Evolutionary conservation across 73 alveolate species (phyloP).

Genomic region (Uronychia binucleata): DNA sequence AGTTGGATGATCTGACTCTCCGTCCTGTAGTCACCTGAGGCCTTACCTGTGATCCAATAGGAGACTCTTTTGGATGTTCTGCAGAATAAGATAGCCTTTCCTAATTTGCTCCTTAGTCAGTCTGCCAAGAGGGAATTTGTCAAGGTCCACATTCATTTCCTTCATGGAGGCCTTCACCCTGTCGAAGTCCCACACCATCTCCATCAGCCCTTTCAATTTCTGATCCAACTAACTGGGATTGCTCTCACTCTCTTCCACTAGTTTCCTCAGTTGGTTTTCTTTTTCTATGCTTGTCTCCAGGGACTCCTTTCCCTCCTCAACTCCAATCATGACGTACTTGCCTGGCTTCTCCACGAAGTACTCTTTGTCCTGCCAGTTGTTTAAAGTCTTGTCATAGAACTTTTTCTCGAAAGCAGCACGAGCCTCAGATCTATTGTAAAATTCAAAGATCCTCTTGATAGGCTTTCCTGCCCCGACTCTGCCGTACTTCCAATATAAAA

Average conservation of each 20-base stretch:
- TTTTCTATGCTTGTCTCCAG: slow-evolving; percentile 42
- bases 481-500: slow-evolving; percentile 65
- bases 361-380: slow-evolving; percentile 67
- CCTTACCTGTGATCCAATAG: no score
- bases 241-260: slow-evolving; percentile 25
- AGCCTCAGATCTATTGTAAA: slow-evolving; percentile 58
- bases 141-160: slow-evolving; percentile 84
- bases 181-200: slow-evolving; percentile 78
- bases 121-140: slow-evolving; percentile 90
- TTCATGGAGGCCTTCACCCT: slow-evolving; percentile 75
- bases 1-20: slow-evolving; percentile 35
- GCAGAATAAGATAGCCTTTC: slow-evolving; percentile 77
- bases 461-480: slow-evolving; percentile 64
- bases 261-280: slow-evolving; percentile 23
- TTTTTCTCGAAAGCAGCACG: slow-evolving; percentile 51
- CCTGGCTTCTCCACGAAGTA: slow-evolving; percentile 65
- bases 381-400: slow-evolving; percentile 68
- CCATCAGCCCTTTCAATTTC: slow-evolving; percentile 51
- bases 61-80: slow-evolving; percentile 56
- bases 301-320: slow-evolving; percentile 53
- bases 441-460: slow-evolving; percentile 42
- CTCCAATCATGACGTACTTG: slow-evolving; percentile 56
- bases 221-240: slow-evolving; percentile 12
- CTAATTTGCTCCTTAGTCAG: slow-evolving; percentile 67
- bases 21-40: slow-evolving; percentile 14